Conservation (phyloP, 495 filamentous ascomycete genomes). For the Podospora anserina region DNA sequence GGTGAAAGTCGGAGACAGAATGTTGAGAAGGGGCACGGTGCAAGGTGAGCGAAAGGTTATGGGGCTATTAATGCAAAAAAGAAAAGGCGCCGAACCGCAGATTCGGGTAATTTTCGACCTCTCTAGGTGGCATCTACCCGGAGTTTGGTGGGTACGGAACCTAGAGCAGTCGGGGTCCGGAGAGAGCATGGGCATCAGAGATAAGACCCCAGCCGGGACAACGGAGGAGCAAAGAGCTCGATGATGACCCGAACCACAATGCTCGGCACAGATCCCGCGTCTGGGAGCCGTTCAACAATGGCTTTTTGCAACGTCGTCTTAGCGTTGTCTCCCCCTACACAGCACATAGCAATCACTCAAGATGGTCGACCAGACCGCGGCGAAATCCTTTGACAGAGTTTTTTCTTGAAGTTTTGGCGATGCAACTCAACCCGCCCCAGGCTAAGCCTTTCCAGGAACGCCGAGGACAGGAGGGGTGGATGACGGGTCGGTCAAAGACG, state of each 20-base stretch:
- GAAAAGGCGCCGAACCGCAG: constrained; percentile 6
- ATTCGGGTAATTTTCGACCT: background rate
- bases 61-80: constrained; percentile 5
- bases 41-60: no score
- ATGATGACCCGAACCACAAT: background rate
- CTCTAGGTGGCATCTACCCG: constrained; percentile 3
- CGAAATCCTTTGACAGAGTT: no score
- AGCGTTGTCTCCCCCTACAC: background rate
- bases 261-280: background rate
- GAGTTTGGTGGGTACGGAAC: constrained; percentile 2
- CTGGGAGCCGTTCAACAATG: background rate
- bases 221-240: background rate
- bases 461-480: no score
- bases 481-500: no score
- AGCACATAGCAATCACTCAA: no score
- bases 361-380: no score
- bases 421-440: no score
- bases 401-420: no score
- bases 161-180: background rate
- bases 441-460: no score
- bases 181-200: background rate
- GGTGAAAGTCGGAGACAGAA: background rate
- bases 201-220: background rate
- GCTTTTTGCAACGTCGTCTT: background rate
- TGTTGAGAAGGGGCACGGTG: background rate